A percentile compares a stretch with the other conserved stretches of the same genome.
phyloP scores from a whole-genome alignment of 192 early-diverging fungal genomes.

The Mortierella alpina region DNA sequence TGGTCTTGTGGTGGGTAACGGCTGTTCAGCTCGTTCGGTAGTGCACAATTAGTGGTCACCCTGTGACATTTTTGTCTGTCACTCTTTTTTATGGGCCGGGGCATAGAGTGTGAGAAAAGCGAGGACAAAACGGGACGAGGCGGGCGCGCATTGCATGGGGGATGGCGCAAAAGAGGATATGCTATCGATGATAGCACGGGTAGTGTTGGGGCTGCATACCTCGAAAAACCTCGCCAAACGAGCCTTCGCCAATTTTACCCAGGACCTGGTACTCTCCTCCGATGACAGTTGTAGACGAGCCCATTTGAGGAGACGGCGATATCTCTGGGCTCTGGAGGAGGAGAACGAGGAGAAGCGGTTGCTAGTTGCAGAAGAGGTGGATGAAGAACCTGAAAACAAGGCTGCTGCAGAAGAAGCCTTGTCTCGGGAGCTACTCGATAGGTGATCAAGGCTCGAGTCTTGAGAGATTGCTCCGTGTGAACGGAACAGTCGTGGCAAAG shows the following conservation, averaged over 20 bases:
- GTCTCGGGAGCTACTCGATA: constrained; percentile 1
- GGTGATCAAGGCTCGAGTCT: constrained; percentile 11
- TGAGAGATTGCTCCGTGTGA: not conserved
- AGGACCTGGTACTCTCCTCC: constrained; percentile 64
- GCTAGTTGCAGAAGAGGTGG: not conserved
- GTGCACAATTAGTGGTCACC: too few relatives aligned
- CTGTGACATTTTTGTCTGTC: too few relatives aligned
- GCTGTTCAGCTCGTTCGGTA: too few relatives aligned
- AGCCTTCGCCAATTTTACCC: constrained; percentile 71
- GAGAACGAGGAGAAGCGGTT: constrained; percentile 2
- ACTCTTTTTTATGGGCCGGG: too few relatives aligned
- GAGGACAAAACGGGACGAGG: too few relatives aligned
- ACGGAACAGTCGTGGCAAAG: constrained; percentile 33
- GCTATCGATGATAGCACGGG: too few relatives aligned
- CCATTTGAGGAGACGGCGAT: constrained; percentile 47
- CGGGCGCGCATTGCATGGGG: too few relatives aligned
- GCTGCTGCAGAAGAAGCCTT: constrained; percentile 25
- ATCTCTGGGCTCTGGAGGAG: constrained; percentile 35
- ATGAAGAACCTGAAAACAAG: constrained; percentile 10
- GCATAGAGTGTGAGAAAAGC: too few relatives aligned
- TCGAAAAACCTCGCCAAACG: constrained; percentile 72
- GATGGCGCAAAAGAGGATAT: too few relatives aligned
- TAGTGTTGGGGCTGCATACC: constrained; percentile 40
- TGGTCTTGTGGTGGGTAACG: too few relatives aligned
- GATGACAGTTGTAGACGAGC: constrained; percentile 56